These are phyloP conservation scores for Buxus sempervirens DNA, from an alignment of 164 flowering plant genomes.

Conservation along the genomic window DNA sequence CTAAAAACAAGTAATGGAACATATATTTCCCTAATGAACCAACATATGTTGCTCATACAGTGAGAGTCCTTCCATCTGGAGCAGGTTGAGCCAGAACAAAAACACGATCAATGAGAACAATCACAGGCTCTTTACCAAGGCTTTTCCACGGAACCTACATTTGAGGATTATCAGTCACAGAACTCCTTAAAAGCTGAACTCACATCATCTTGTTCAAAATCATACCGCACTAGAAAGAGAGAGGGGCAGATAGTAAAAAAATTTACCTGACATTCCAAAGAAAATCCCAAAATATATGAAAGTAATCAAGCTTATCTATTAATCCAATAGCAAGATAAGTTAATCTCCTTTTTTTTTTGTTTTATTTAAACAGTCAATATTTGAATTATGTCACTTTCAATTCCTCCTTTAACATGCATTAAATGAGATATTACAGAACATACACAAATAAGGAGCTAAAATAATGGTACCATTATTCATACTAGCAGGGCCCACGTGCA, in stretches of 20 bases:
- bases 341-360: no score
- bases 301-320: no score
- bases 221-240: background rate
- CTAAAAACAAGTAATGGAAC: background rate
- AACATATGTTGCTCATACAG: constrained; percentile 34
- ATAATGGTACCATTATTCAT: no score
- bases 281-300: background rate
- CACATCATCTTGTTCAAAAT: background rate
- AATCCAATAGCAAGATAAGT: no score
- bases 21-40: background rate
- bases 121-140: constrained; percentile 97
- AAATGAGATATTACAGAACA: no score
- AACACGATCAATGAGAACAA: constrained; percentile 92
- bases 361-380: no score
- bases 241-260: background rate
- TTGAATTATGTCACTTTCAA: no score
- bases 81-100: constrained; percentile 89
- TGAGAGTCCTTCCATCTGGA: constrained; percentile 63
- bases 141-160: constrained; percentile 97
- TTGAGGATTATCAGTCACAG: constrained; percentile 8
- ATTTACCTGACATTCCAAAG: background rate
- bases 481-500: no score
- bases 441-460: no score
- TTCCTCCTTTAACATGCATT: no score
- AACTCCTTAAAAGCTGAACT: background rate